These are phyloP conservation scores for Quercus tomentella DNA, from an alignment of 331 rosid species.

Conservation along the genomic window DNA sequence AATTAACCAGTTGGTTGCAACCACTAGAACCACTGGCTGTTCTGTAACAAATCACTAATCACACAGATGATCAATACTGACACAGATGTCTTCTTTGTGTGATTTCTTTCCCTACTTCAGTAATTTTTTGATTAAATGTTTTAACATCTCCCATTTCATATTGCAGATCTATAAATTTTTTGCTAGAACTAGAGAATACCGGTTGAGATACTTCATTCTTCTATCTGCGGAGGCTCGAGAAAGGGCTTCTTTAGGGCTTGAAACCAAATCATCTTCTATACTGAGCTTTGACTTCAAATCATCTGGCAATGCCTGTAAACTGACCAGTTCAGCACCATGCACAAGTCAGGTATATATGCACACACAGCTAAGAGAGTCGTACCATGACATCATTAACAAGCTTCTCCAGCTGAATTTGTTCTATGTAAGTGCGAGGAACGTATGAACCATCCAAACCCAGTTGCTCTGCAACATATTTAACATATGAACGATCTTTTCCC, in stretches of 20 bases:
- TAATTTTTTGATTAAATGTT: not conserved
- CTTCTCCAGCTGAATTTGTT: conserved; percentile 98
- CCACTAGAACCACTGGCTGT: too few species aligned
- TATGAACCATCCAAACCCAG: conserved; percentile 84
- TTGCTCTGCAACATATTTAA: conserved; percentile 69
- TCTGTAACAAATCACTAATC: too few species aligned
- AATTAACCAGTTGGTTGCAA: too few species aligned
- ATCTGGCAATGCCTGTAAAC: conserved; percentile 88
- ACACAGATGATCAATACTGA: too few species aligned
- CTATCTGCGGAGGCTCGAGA: conserved; percentile 95
- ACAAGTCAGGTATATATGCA: conserved; percentile 14
- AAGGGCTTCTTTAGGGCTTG: conserved; percentile 98
- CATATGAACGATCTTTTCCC: conserved; percentile 77
- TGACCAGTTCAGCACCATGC: conserved; percentile 33
- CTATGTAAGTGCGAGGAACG: conserved; percentile 92
- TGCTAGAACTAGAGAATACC: conserved; percentile 43
- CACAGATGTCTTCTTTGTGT: too few species aligned
- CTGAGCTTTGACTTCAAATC: conserved; percentile 89
- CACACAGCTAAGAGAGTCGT: conserved; percentile 21
- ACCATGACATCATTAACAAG: conserved; percentile 99
- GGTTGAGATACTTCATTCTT: conserved; percentile 73
- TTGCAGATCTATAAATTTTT: not conserved
- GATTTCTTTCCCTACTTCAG: too few species aligned
- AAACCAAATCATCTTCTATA: conserved; percentile 72
- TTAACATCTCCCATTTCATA: not conserved